These are phyloP conservation scores for Pezicula rhizophila DNA, from an alignment of 2,329 filamentous ascomycete genomes.

Conservation along the genomic window DNA sequence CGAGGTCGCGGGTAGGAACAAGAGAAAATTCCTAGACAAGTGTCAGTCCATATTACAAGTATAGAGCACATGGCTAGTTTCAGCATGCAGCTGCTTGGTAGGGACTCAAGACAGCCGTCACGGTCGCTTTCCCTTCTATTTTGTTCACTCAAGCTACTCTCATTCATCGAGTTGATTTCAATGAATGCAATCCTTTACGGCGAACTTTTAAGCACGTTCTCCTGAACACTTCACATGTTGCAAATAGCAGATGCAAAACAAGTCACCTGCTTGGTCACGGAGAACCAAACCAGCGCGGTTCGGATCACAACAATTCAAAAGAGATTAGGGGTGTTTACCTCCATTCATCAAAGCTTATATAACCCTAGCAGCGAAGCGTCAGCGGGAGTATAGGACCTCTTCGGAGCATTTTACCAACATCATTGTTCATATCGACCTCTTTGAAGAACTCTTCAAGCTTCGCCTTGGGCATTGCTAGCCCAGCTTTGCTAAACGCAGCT, in stretches of 20 bases:
- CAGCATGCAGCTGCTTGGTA: too few species aligned
- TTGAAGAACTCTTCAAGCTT: constrained; percentile 81
- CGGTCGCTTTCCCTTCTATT: too few species aligned
- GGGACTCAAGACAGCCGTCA: too few species aligned
- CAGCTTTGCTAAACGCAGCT: constrained; percentile 69
- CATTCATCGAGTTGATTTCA: too few species aligned
- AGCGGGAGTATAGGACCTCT: background rate
- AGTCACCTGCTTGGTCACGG: too few species aligned
- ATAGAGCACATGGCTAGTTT: background rate
- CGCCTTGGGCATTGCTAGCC: constrained; percentile 69
- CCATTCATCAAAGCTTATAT: constrained; percentile 92
- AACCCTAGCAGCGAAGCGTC: constrained; percentile 42
- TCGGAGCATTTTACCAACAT: constrained; percentile 33
- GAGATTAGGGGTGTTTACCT: constrained; percentile 56
- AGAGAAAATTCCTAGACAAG: constrained; percentile 70
- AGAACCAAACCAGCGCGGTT: too few species aligned
- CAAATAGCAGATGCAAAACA: too few species aligned
- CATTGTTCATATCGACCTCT: constrained; percentile 83
- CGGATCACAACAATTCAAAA: background rate
- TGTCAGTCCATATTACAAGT: constrained; percentile 4
- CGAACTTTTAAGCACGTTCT: too few species aligned
- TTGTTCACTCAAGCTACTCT: too few species aligned
- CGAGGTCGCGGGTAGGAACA: constrained; percentile 70
- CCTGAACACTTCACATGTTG: too few species aligned
- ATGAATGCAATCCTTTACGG: too few species aligned